These are phyloP conservation scores for Globisporangium okanoganense DNA, from an alignment of 352 stramenopile species.

Conservation along the genomic window DNA sequence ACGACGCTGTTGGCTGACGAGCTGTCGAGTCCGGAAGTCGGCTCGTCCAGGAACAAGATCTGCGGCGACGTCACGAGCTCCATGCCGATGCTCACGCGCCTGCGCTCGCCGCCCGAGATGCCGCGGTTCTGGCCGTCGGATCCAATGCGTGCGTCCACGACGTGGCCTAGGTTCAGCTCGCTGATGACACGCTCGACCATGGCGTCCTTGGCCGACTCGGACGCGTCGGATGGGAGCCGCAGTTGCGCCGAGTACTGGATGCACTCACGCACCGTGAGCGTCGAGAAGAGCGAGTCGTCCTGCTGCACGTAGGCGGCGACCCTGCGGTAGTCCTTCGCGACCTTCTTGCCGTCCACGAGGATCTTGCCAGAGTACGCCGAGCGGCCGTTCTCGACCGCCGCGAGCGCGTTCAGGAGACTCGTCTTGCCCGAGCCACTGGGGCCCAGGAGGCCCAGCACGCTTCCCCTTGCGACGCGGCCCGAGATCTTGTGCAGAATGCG, in stretches of 20 bases:
- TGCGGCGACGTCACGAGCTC: slow-evolving; percentile 89
- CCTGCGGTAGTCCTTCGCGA: slow-evolving; percentile 59
- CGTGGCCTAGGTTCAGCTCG: slow-evolving; percentile 69
- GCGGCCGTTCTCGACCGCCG: slow-evolving; percentile 63
- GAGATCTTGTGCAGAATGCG: slow-evolving; percentile 63
- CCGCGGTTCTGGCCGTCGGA: slow-evolving; percentile 60
- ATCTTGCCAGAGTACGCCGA: slow-evolving; percentile 53
- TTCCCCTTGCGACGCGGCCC: slow-evolving; percentile 41
- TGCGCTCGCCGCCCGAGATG: slow-evolving; percentile 91
- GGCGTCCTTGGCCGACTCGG: slow-evolving; percentile 48
- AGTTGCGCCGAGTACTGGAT: slow-evolving; percentile 82
- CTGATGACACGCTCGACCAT: slow-evolving; percentile 70
- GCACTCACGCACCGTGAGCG: slow-evolving; percentile 81
- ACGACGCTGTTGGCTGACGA: slow-evolving; percentile 89
- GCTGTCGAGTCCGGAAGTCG: slow-evolving; percentile 91
- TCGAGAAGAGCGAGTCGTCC: slow-evolving; percentile 78
- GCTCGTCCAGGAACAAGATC: slow-evolving; percentile 90
- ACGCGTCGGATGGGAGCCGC: slow-evolving; percentile 45
- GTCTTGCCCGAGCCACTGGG: slow-evolving; percentile 83
- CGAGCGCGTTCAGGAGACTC: slow-evolving; percentile 74
- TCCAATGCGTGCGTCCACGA: slow-evolving; percentile 59
- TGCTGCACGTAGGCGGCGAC: slow-evolving; percentile 88
- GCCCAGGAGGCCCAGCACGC: slow-evolving; percentile 69
- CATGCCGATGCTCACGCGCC: slow-evolving; percentile 92
- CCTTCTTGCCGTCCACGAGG: slow-evolving; percentile 48